These are phyloP conservation scores for Salvia sclarea DNA, from an alignment of 305 asterid genomes.

Conservation along the genomic window DNA sequence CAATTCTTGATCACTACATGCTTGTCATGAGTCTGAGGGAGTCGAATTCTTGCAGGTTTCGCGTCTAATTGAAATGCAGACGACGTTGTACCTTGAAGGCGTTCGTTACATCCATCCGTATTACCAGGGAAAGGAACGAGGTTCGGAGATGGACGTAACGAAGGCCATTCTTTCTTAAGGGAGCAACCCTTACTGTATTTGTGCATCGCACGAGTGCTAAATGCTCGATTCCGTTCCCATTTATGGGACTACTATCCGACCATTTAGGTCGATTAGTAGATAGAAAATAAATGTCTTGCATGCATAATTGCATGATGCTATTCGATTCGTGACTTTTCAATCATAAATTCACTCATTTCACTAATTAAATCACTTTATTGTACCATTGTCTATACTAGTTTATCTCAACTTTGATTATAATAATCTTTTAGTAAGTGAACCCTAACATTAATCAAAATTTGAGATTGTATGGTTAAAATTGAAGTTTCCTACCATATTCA, in stretches of 20 bases:
- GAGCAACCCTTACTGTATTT: neutral
- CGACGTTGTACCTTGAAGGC: conserved; percentile 71
- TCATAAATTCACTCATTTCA: neutral
- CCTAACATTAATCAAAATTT: neutral
- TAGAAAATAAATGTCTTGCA: neutral
- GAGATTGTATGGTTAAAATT: neutral
- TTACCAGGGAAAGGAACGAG: conserved; percentile 49
- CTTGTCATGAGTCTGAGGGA: neutral
- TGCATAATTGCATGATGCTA: neutral
- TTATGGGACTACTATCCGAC: neutral
- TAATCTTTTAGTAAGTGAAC: neutral
- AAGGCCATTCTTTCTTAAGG: conserved; percentile 25
- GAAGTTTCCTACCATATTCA: neutral
- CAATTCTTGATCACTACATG: neutral
- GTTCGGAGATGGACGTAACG: conserved; percentile 24
- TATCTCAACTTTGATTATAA: neutral
- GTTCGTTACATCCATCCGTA: conserved; percentile 67
- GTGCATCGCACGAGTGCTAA: neutral
- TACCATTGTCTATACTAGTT: no score
- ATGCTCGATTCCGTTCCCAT: neutral
- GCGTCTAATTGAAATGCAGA: conserved; percentile 92
- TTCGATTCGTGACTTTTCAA: neutral
- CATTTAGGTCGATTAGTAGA: neutral
- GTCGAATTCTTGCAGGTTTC: conserved; percentile 59
- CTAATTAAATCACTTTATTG: no score